phyloP scores from a whole-genome alignment of 345 rosid species.

The Brassica cretica region DNA sequence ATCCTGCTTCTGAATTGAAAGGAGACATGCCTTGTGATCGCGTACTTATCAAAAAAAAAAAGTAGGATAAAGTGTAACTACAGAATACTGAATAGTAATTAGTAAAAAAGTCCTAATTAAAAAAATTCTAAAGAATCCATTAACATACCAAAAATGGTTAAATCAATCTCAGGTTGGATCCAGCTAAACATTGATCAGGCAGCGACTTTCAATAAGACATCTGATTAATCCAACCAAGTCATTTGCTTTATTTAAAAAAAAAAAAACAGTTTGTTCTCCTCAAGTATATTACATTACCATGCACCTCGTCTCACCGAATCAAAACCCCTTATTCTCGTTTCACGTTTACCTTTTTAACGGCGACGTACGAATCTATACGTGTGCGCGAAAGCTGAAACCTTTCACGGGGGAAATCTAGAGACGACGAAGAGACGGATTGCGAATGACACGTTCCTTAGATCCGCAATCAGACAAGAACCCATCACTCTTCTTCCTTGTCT shows the following conservation, averaged over 20 bases:
- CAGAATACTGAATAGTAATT: neutral
- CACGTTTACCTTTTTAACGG: slow-evolving; percentile 27
- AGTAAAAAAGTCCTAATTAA: neutral
- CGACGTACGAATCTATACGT: slow-evolving; percentile 41
- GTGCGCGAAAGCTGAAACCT: slow-evolving; percentile 35
- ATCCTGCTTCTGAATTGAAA: slow-evolving; percentile 12
- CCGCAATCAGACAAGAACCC: slow-evolving; percentile 29
- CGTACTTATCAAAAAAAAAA: no score
- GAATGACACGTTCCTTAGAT: slow-evolving; percentile 26
- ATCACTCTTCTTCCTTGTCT: slow-evolving; percentile 8
- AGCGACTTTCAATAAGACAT: neutral
- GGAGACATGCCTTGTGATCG: slow-evolving; percentile 33
- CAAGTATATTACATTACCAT: neutral
- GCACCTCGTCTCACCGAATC: neutral
- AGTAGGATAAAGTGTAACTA: neutral
- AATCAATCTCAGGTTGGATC: neutral
- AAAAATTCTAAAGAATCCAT: neutral
- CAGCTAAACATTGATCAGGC: neutral
- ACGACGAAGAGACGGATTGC: slow-evolving; percentile 19
- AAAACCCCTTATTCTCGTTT: neutral
- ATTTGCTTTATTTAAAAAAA: neutral
- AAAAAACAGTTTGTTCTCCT: neutral
- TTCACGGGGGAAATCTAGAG: slow-evolving; percentile 31
- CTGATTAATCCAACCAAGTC: neutral
- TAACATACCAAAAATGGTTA: neutral